These are phyloP conservation scores for Amanita exitialis DNA, from an alignment of 768 basidiomycete genomes.

Conservation along the genomic window DNA sequence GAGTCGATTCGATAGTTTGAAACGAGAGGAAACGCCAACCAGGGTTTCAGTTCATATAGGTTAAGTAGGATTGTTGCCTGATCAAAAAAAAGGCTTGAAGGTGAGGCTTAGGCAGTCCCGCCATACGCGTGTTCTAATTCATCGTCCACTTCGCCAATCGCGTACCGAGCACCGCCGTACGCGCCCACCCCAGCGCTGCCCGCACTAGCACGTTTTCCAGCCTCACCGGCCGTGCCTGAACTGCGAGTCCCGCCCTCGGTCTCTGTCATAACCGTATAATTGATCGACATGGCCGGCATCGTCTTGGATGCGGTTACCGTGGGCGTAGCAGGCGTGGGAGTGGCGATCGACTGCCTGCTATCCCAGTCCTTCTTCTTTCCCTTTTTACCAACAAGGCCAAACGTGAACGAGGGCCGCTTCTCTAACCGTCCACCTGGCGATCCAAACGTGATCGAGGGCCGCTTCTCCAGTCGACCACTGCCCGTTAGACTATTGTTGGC, in stretches of 20 bases:
- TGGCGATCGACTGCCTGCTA: neutral
- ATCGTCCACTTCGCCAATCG: constrained; percentile 21
- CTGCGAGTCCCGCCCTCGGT: neutral
- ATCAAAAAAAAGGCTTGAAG: too few relatives aligned
- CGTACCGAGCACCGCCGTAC: constrained; percentile 20
- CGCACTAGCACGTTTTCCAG: neutral
- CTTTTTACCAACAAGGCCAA: constrained; percentile 2
- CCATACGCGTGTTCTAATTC: constrained; percentile 11
- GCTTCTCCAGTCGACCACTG: neutral
- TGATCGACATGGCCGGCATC: neutral
- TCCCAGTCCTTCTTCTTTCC: constrained; percentile 5
- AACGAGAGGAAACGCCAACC: too few relatives aligned
- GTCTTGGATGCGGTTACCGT: neutral
- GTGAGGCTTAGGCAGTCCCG: neutral
- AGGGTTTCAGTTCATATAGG: too few relatives aligned
- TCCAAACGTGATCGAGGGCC: neutral
- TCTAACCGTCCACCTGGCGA: neutral
- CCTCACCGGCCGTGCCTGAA: neutral
- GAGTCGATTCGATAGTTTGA: too few relatives aligned
- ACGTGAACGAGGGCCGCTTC: neutral
- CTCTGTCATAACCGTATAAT: neutral
- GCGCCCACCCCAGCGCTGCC: constrained; percentile 6
- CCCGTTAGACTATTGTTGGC: constrained; percentile 3
- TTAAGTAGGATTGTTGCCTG: too few relatives aligned
- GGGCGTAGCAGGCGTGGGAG: neutral